A percentile compares a stretch with the other conserved stretches of the same genome.
These are phyloP conservation scores for Aspergillus alliaceus DNA, from an alignment of 2,329 filamentous ascomycete genomes.

Conservation along the genomic window DNA sequence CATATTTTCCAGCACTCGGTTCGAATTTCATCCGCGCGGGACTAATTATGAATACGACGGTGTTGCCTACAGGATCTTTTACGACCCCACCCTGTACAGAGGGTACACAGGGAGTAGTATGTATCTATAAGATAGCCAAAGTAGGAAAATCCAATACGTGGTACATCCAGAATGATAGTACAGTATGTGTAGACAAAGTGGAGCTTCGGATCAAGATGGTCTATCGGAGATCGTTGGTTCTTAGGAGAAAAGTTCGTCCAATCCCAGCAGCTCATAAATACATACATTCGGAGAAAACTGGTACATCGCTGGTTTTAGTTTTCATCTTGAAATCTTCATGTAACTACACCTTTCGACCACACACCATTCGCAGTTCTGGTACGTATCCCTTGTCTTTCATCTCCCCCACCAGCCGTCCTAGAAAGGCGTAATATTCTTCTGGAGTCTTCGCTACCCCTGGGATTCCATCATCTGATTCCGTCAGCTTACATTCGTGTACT, in stretches of 20 bases:
- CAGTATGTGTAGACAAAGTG: too few relatives aligned
- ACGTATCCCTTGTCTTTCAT: constrained; percentile 12
- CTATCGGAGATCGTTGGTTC: neutral
- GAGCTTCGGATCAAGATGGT: neutral
- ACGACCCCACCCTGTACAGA: neutral
- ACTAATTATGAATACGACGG: too few relatives aligned
- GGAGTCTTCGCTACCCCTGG: constrained; percentile 11
- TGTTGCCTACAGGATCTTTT: neutral
- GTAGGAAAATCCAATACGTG: too few relatives aligned
- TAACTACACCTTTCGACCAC: neutral
- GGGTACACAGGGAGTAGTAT: neutral
- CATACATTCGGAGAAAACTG: neutral
- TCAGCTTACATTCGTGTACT: neutral
- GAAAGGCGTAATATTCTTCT: constrained; percentile 8
- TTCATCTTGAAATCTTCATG: neutral
- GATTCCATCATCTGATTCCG: constrained; percentile 7
- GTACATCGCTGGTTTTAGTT: neutral
- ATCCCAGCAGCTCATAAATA: neutral
- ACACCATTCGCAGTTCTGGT: constrained; percentile 9
- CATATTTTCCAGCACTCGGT: too few relatives aligned
- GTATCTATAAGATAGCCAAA: too few relatives aligned
- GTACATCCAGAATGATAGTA: neutral
- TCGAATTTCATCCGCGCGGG: too few relatives aligned
- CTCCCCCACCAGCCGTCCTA: constrained; percentile 9
- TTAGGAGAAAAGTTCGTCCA: neutral